phyloP scores from a whole-genome alignment of 306 rosid species.

The apple (Malus domestica) region ASM211411v1 NC_041791.1:35503501-35504000 shows the following conservation, averaged over 20 bases:
- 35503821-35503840: neutral
- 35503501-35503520: neutral
- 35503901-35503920: neutral
- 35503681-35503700: neutral
- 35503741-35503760: neutral
- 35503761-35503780: neutral
- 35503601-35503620: neutral
- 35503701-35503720: neutral
- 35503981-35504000: neutral
- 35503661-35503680: neutral
- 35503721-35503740: neutral
- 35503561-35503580: neutral
- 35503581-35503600: neutral
- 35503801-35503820: neutral
- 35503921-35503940: neutral
- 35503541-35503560: neutral
- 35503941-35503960: neutral
- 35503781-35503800: neutral
- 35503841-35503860: neutral
- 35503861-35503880: neutral
- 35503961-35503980: neutral
- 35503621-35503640: neutral
- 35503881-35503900: neutral
- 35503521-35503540: neutral
- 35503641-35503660: neutral